phyloP scores from a whole-genome alignment of 2,329 filamentous ascomycete genomes.

The Ophiocordyceps unilateralis region DNA sequence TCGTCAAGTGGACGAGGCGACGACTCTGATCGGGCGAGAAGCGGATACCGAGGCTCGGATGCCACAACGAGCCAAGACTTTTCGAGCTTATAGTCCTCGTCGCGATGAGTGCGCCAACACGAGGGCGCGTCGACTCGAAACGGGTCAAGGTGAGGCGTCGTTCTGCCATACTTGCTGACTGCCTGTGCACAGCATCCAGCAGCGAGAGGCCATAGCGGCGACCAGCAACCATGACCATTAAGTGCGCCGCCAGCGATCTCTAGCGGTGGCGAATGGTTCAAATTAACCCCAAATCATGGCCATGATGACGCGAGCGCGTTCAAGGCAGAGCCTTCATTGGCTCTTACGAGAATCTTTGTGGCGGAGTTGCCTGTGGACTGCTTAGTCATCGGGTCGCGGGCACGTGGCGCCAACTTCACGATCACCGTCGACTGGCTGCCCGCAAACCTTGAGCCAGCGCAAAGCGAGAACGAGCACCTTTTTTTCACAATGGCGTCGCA shows the following conservation, averaged over 20 bases:
- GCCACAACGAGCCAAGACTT: constrained; percentile 11
- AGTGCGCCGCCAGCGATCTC: not conserved
- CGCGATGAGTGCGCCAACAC: not conserved
- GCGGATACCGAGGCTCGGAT: constrained; percentile 12
- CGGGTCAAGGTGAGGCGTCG: not conserved
- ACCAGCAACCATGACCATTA: constrained; percentile 6
- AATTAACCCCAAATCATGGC: not conserved
- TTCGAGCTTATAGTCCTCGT: constrained; percentile 2
- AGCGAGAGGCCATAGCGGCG: constrained; percentile 3
- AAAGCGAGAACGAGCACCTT: constrained; percentile 1
- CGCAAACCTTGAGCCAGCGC: not conserved
- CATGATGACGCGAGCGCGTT: too few species aligned
- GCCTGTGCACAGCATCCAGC: not conserved
- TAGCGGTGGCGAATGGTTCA: not conserved
- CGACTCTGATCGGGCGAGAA: constrained; percentile 9
- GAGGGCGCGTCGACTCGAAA: not conserved
- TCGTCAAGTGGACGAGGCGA: not conserved
- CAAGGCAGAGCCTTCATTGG: too few species aligned
- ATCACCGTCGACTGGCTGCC: constrained; percentile 5
- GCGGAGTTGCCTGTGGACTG: not conserved
- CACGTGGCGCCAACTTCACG: constrained; percentile 12
- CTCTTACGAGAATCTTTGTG: not conserved
- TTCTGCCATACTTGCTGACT: not conserved
- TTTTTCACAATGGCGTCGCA: constrained; percentile 47
- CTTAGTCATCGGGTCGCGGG: constrained; percentile 20